Conservation (phyloP, 2,329 filamentous ascomycete genomes). For the Scortechinia acanthostroma region DNA sequence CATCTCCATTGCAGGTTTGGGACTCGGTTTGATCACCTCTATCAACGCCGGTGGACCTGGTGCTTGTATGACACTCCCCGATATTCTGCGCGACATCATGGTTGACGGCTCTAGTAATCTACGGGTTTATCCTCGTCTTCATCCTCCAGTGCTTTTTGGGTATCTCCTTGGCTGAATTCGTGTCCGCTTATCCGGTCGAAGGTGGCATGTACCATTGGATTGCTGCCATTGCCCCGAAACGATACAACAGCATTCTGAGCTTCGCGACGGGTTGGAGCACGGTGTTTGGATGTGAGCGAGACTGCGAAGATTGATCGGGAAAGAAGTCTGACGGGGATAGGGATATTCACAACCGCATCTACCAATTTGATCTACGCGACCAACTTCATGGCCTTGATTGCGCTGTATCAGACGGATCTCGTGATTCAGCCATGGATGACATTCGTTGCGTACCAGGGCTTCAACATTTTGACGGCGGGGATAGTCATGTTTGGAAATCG, state of each 20-base stretch:
- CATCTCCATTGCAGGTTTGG: slow-evolving; percentile 14
- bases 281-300: slow-evolving; percentile 22
- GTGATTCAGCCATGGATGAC: slow-evolving; percentile 36
- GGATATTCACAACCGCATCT: slow-evolving; percentile 33
- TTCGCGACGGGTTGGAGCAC: slow-evolving; percentile 35
- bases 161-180: slow-evolving; percentile 35
- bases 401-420: slow-evolving; percentile 26
- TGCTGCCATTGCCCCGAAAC: slow-evolving; percentile 31
- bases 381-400: slow-evolving; percentile 29
- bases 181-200: slow-evolving; percentile 36
- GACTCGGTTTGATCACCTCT: slow-evolving; percentile 32
- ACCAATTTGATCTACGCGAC: slow-evolving; percentile 33
- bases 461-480: slow-evolving; percentile 30
- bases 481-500: slow-evolving; percentile 38
- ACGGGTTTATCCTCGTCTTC: slow-evolving; percentile 37
- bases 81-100: background rate
- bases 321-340: slow-evolving; percentile 7
- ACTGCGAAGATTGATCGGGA: background rate
- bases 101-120: slow-evolving; percentile 25
- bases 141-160: slow-evolving; percentile 35
- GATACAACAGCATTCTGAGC: slow-evolving; percentile 26
- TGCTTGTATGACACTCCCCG: slow-evolving; percentile 13
- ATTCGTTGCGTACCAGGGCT: slow-evolving; percentile 31
- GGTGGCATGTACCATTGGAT: slow-evolving; percentile 44
- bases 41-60: slow-evolving; percentile 37